Evolutionary conservation across 371 early-diverging fungal species (phyloP), one percentile per base, ranked within the genome.

Genomic region (Mucor lusitanicus): DNA sequence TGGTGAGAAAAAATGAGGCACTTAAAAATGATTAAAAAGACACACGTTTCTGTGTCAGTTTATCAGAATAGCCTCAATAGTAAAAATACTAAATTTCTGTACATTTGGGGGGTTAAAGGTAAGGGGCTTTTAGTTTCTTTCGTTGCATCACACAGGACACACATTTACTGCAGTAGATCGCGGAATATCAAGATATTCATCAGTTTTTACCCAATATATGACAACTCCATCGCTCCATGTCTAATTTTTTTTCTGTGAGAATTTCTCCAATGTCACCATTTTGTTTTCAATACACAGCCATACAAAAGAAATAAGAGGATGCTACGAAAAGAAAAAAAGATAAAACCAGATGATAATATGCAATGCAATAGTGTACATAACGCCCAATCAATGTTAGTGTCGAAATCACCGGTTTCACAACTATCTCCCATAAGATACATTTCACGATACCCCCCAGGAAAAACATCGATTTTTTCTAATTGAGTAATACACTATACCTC

Each of bases 301-400:
- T 15, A 15, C 25, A 21, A 21, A 23, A n/a, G 19, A 50, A 11
- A 25, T 1, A 50, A 50, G 13, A 50, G 25, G 12, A 50, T 19
- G 21, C 11, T 19, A 50, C 3, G 12, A 8, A 25, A 50, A 50
- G 12, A 50, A 50, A 50, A 6, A 50, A n/a, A n/a, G 25, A 59
- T 40, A 12, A 40, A 54, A 40, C 57, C 64, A 42, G 56, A 40
- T 64, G 64, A 64, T 35, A 35, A 35, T 64, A 56, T 64, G 56
- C 56, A 64, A 64, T 64, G 56, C 64, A 53, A 25, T 37, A 5
- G 21, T 23, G 21, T 6, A 50, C 50, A 23, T 50, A 50, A 50
- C 50, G 50, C 50, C 50, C 25, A 42, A 42, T 42, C 42, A 42
- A 50, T 50, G 11, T 3, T 50, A 50, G 50, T 23, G 3, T 25